Conservation (phyloP, 371 early-diverging fungal species). For the Rozella allomycis region DNA sequence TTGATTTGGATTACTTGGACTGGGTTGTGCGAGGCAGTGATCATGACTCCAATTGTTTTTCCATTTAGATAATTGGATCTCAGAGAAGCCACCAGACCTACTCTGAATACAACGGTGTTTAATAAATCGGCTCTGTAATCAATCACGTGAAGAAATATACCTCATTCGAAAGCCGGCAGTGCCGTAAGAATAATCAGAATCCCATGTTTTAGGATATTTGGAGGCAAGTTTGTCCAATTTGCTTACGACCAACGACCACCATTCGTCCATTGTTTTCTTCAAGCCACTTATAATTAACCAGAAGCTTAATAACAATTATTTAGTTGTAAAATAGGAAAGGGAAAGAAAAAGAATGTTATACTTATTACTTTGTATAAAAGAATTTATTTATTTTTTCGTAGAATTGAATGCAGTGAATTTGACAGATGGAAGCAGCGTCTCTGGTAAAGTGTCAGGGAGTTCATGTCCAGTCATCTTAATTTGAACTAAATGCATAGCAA, state of each 20-base stretch:
- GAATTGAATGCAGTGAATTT: too few species aligned
- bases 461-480: neutral
- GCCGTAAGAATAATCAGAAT: slow-evolving; percentile 6
- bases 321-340: too few species aligned
- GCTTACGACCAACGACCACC: too few species aligned
- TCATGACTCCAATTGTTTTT: slow-evolving; percentile 87
- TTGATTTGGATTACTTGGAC: slow-evolving; percentile 28
- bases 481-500: slow-evolving; percentile 17
- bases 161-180: slow-evolving; percentile 16
- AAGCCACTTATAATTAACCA: too few species aligned
- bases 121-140: slow-evolving; percentile 12
- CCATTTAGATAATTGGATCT: slow-evolving; percentile 70
- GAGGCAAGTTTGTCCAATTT: too few species aligned
- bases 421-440: neutral
- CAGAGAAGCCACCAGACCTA: slow-evolving; percentile 75
- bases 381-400: too few species aligned
- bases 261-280: too few species aligned
- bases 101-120: slow-evolving; percentile 79
- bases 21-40: slow-evolving; percentile 98
- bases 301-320: too few species aligned
- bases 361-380: too few species aligned
- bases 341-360: too few species aligned
- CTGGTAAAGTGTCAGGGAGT: neutral
- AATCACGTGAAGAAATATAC: slow-evolving; percentile 3
- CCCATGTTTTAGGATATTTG: neutral